Base-by-base conservation (phyloP, 2,329 filamentous ascomycete species). In the Trichoderma sp. region DNA sequence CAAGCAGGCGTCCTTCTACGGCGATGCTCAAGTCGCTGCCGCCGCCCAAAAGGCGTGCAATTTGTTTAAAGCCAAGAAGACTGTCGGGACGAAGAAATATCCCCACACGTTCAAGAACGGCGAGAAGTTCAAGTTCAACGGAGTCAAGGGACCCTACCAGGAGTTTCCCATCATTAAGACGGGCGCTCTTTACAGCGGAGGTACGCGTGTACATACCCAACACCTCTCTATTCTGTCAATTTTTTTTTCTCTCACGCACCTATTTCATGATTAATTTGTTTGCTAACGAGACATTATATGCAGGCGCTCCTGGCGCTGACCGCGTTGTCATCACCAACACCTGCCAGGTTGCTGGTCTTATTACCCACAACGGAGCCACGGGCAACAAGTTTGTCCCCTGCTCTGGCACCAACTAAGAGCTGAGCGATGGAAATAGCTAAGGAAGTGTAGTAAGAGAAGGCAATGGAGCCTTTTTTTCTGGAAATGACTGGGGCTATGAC, bases 361-460 rank as follows among this genome's bases (percentile, higher is more conserved):
- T 92, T 71, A 92, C 91, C 0, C 91, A 92, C 74, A 90, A 87
- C 24, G 90, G 90, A 31, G 90, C 90, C 19, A 87, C 84, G 58
- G 88, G 88, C 4, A 89, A 92, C 76, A 82, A 85, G 77, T 92
- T 92, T 79, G 88, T 92, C 68, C 85, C 82, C 21, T 92, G 90
- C 78, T 6, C 40, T 10, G 68, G 68, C 13, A 70, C 62, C 31
- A 33, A 37, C 19, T 61, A 70, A 55, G 29, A 1, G 24, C 3
- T 43, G 8, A 2, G 2, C 6, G 21, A 21, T 6, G 8, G 40
- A 1, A 10, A 10, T 47, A 27, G 59, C n/a, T 2, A 43, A 35
- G n/a, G 19, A 5, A 49, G 2, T 53, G 47, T 5, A 37, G 47
- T n/a, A n/a, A 8, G 29, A n/a, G n/a, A 24, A 21, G 19, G n/a